These are phyloP conservation scores for Lanmaoa rubissima DNA, from an alignment of 768 basidiomycete species.

Conservation along the genomic window DNA sequence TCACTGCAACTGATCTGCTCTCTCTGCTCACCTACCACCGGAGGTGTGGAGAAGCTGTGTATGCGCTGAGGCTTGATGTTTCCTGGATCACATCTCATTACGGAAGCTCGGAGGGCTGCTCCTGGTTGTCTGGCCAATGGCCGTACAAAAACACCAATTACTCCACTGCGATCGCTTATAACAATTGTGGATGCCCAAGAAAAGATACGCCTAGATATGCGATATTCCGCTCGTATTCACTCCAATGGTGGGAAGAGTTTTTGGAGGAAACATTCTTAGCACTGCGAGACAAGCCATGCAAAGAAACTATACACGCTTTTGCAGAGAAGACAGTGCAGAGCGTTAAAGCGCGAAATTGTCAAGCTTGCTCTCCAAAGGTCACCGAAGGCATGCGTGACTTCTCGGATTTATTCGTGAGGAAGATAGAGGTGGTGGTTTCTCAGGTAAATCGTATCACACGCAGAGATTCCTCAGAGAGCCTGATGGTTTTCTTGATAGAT, in stretches of 20 bases:
- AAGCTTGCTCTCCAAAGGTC: background rate
- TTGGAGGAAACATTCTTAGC: constrained; percentile 11
- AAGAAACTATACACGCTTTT: background rate
- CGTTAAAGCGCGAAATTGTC: background rate
- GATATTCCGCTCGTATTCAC: background rate
- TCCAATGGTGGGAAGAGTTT: constrained; percentile 25
- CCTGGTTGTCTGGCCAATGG: constrained; percentile 3
- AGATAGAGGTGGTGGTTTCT: constrained; percentile 12
- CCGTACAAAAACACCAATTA: no score
- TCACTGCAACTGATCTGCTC: constrained; percentile 26
- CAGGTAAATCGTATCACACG: background rate
- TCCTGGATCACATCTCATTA: constrained; percentile 15
- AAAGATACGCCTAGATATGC: background rate
- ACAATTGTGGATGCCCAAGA: background rate
- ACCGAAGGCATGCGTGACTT: constrained; percentile 15
- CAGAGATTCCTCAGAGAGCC: background rate
- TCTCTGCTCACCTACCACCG: constrained; percentile 20
- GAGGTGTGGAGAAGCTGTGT: constrained; percentile 13
- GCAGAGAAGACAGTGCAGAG: constrained; percentile 1
- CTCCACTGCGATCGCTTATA: no score
- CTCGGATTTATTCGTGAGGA: constrained; percentile 1
- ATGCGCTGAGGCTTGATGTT: background rate
- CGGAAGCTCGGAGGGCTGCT: background rate
- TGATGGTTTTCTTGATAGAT: constrained; percentile 1
- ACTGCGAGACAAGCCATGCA: constrained; percentile 21